Conservation (phyloP, 352 stramenopile genomes). For the Pythium rishiriense region DNA sequence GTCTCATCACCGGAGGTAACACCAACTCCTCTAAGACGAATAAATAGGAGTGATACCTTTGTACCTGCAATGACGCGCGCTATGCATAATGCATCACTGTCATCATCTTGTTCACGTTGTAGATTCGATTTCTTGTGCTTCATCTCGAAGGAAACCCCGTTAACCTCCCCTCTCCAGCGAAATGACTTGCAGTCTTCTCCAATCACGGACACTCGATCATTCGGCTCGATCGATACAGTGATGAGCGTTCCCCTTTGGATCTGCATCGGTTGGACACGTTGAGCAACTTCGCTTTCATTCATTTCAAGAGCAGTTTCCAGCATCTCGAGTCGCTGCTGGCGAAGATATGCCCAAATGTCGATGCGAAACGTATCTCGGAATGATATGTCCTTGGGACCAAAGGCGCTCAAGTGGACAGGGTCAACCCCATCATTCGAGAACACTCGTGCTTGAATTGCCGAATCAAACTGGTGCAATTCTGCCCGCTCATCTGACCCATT, state of each 20-base stretch:
- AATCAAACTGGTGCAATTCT: slow-evolving; percentile 10
- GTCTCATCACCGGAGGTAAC: background rate
- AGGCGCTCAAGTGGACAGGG: slow-evolving; percentile 60
- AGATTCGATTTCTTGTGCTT: slow-evolving; percentile 29
- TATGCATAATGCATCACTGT: slow-evolving; percentile 42
- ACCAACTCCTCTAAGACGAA: slow-evolving; percentile 34
- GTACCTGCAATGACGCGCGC: slow-evolving; percentile 56
- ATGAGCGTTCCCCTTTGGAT: slow-evolving; percentile 61
- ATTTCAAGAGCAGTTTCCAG: slow-evolving; percentile 54
- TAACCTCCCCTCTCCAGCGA: slow-evolving; percentile 60
- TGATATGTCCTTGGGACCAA: slow-evolving; percentile 44
- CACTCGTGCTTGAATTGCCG: slow-evolving; percentile 12
- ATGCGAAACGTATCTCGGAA: slow-evolving; percentile 53
- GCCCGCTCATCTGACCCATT: slow-evolving; percentile 7
- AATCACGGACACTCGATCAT: slow-evolving; percentile 34
- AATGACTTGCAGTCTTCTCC: slow-evolving; percentile 64
- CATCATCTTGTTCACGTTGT: slow-evolving; percentile 27
- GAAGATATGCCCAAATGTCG: slow-evolving; percentile 72
- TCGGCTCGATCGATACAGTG: slow-evolving; percentile 60
- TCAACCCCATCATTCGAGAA: slow-evolving; percentile 30
- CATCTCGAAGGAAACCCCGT: slow-evolving; percentile 62
- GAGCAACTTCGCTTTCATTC: slow-evolving; percentile 48
- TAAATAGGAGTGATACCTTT: slow-evolving; percentile 66
- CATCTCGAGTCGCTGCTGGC: slow-evolving; percentile 63
- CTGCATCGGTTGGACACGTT: slow-evolving; percentile 50